Base-by-base conservation (phyloP, 805 yeast species). In the Candida endomychidarum region DNA sequence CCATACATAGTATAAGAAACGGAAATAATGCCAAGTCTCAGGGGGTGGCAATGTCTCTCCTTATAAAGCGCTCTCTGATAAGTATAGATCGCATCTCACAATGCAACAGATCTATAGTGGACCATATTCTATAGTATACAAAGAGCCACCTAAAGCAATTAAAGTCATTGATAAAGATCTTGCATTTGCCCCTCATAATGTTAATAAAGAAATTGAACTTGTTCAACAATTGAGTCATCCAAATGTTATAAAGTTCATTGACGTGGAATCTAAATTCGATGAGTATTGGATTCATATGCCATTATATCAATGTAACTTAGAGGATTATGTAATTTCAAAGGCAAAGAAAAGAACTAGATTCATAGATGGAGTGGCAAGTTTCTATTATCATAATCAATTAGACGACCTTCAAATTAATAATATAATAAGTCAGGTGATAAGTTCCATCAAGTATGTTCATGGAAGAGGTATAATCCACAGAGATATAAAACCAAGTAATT, bases 101-200 rank as follows among this genome's bases (percentile, higher is more conserved):
- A 32, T 32, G 35, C n/a, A 32, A 32, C 24, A 31, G 19, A 46
- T 67, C 15, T 63, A 63, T 41, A 47, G 55, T 20, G 71, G 72
- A 10, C 69, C 65, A 2, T 55, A 57, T 39, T 60, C 68, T 6
- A 60, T 57, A 27, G 56, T 68, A 9, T 66, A 63, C 43, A 43
- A 44, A 25, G 65, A 30, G 15, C 55, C 54, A 26, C 15, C 32
- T 4, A 49, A 59, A n/a, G 67, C 67, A 3, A 49, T 69, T 37
- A 69, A 69, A 41, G 54, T 61, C 5, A 69, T 67, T 8, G 74
- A 68, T 45, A 50, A 47, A 24, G 75, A 69, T 44, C 49, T 67
- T 18, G 41, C 49, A 24, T 32, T 53, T 17, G 60, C 60, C 21
- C 75, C 75, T 1, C 75, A 69, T 50, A 49, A 61, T 40, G 51